A percentile compares a stretch with the other conserved stretches of the same genome.
Evolutionary conservation across 2,329 filamentous ascomycete species (phyloP).

Genomic region (Stemphylium vesicarium): DNA sequence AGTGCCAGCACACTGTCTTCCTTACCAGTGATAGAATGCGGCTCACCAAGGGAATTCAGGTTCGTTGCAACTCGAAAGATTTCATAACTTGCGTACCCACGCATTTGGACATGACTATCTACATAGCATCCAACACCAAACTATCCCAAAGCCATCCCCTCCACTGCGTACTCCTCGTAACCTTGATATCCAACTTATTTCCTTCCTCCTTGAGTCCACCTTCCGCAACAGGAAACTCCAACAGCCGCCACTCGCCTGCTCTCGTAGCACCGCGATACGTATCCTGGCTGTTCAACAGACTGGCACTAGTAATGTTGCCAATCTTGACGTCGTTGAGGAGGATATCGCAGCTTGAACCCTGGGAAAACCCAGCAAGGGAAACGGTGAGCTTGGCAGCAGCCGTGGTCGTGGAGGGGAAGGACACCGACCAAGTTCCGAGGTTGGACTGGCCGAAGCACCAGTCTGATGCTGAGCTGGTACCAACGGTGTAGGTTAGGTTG

Average conservation of each 20-base stretch:
- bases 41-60: no score
- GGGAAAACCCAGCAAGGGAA: slow-evolving; percentile 55
- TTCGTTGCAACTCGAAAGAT: no score
- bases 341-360: slow-evolving; percentile 51
- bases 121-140: slow-evolving; percentile 47
- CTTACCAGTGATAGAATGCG: no score
- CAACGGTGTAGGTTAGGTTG: slow-evolving; percentile 55
- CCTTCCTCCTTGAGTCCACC: slow-evolving; percentile 39
- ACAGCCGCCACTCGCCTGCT: slow-evolving; percentile 57
- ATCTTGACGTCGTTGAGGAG: slow-evolving; percentile 51
- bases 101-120: not conserved
- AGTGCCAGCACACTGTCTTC: no score
- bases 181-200: slow-evolving; percentile 49
- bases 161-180: slow-evolving; percentile 47
- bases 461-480: slow-evolving; percentile 44
- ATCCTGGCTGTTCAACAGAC: slow-evolving; percentile 53
- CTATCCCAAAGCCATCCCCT: slow-evolving; percentile 54
- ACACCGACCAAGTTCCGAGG: slow-evolving; percentile 41
- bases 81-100: no score
- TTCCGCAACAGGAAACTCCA: slow-evolving; percentile 49
- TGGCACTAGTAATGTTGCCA: slow-evolving; percentile 50
- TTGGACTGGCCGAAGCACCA: slow-evolving; percentile 59
- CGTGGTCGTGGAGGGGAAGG: slow-evolving; percentile 39
- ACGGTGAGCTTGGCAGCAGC: slow-evolving; percentile 50
- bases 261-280: slow-evolving; percentile 57